Evolutionary conservation across 768 basidiomycete genomes (phyloP), one percentile per base, ranked within the genome.

Genomic region (Dioszegia aurantiaca): DNA sequence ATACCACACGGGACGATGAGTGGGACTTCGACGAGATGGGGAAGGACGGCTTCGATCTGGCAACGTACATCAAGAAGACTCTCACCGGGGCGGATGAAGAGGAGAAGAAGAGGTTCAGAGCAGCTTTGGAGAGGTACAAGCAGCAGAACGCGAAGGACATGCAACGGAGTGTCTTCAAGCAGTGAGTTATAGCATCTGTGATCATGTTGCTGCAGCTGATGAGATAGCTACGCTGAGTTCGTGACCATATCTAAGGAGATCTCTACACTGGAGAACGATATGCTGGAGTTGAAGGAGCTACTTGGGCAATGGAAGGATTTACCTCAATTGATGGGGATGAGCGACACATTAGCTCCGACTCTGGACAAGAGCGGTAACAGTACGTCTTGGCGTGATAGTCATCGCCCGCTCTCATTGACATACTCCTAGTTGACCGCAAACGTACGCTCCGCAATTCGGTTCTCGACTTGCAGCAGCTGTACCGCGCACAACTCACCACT

Each of bases 241-340:
- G 89, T 99, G 26, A 82, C 87, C 55, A 89, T 99, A 21, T 95
- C 95, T 3, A 98, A 98, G 73, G 95, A 98, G 78, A 94, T 99
- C 54, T 87, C 88, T 26, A 87, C 89, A 1, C 83, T 99, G 26
- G 95, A 99, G 80, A 93, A 92, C 70, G 93, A 97, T 76, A 89
- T 98, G 87, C 83, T 97, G 28, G 93, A 98, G 70, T 84, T 99
- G 74, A 97, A 95, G 76, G 90, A 93, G 55, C 83, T 88, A 5
- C 81, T 98, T 3, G 86, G 88, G 12, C 95, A 99, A 72, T 98
- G 93, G 87, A 92, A 93, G 76, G 85, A 85, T 55, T 91, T 98
- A 83, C 94, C 95, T 0, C 89, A 91, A 6, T 82, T 90, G 19
- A 81, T 99, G 17, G 90, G 93, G 63, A 87, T 97, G 58, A 88